Evolutionary conservation across 108 stramenopile genomes (phyloP).

Genomic region (Fistulifera solaris): DNA sequence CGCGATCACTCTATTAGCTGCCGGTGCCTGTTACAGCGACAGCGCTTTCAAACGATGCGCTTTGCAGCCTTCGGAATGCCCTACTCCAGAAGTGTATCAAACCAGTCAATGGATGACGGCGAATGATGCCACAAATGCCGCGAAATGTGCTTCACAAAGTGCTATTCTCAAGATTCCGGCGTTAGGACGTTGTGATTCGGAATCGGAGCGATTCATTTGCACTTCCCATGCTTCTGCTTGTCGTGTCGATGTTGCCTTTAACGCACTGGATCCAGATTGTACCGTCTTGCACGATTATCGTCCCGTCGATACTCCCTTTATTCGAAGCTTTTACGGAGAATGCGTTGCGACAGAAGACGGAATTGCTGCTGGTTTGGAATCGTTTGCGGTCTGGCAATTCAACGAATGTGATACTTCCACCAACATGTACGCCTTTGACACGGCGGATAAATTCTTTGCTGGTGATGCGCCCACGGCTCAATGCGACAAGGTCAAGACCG

Average conservation of each 20-base stretch:
- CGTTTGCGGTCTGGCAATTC: slow-evolving; percentile 3
- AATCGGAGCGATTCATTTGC: slow-evolving; percentile 7
- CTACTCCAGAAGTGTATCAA: background rate
- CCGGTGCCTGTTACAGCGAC: slow-evolving; percentile 8
- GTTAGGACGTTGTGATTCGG: slow-evolving; percentile 6
- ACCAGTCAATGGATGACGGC: background rate
- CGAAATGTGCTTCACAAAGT: background rate
- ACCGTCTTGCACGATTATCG: slow-evolving; percentile 2
- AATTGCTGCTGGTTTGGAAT: background rate
- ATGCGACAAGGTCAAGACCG: slow-evolving; percentile 3
- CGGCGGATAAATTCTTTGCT: slow-evolving; percentile 2
- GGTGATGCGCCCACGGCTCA: too few relatives aligned
- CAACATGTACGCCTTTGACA: background rate
- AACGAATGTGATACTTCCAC: background rate
- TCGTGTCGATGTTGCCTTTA: background rate
- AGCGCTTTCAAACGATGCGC: slow-evolving; percentile 1
- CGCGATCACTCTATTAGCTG: background rate
- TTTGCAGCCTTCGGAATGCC: slow-evolving; percentile 7
- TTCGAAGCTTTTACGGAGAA: background rate
- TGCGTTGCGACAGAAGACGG: background rate
- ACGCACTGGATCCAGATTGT: background rate
- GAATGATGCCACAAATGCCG: background rate
- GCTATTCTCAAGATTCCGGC: slow-evolving; percentile 2
- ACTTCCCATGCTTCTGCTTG: slow-evolving; percentile 5
- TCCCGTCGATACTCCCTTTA: background rate